These are phyloP conservation scores for Nicotiana undulata DNA, from an alignment of 257 asterid genomes.

Conservation along the genomic window DNA sequence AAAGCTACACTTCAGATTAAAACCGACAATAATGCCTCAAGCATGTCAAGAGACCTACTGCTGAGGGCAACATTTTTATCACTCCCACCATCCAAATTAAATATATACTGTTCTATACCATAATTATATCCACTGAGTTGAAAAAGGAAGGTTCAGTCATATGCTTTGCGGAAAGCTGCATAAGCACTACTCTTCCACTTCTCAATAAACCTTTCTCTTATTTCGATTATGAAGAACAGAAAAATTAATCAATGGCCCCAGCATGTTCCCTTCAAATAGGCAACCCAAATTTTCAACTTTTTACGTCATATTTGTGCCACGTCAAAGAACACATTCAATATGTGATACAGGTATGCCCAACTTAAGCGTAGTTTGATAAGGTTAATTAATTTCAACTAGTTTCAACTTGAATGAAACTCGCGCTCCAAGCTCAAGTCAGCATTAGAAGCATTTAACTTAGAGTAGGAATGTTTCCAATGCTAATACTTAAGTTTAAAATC, in stretches of 20 bases:
- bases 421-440: not conserved
- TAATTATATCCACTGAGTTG: not conserved
- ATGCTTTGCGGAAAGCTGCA: not conserved
- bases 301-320: not conserved
- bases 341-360: not conserved
- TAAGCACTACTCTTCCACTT: not conserved
- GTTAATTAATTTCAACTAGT: not conserved
- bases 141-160: not conserved
- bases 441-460: not conserved
- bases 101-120: not conserved
- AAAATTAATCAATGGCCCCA: not conserved
- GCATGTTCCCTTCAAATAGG: not conserved
- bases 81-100: not conserved
- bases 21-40: not conserved
- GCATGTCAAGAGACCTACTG: not conserved
- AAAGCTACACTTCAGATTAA: not conserved
- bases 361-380: not conserved
- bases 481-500: not conserved
- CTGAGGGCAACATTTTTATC: not conserved
- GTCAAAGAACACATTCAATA: not conserved
- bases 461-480: not conserved
- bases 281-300: not conserved
- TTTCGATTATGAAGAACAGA: not conserved
- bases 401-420: not conserved
- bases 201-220: not conserved